Conservation (phyloP, 805 yeast genomes). For the Kurtzmaniella cleridarum region DNA sequence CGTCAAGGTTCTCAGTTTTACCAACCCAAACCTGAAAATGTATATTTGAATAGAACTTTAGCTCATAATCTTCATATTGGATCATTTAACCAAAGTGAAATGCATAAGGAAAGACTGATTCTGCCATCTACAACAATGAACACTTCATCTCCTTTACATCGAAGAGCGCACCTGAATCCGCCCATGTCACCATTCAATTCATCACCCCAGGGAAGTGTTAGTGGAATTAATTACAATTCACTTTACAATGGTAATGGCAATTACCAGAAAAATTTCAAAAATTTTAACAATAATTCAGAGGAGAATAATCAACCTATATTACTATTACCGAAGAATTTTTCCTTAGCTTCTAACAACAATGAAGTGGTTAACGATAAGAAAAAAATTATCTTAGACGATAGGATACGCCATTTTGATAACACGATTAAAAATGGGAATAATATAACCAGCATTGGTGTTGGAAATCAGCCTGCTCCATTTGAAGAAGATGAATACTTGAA, state of each 20-base stretch:
- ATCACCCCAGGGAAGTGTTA: slow-evolving; percentile 6
- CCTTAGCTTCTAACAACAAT: slow-evolving; percentile 15
- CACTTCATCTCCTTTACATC: slow-evolving; percentile 18
- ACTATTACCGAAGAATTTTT: slow-evolving; percentile 44
- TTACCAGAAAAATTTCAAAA: not conserved
- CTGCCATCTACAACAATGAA: slow-evolving; percentile 16
- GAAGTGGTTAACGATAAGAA: slow-evolving; percentile 14
- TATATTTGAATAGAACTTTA: slow-evolving; percentile 8
- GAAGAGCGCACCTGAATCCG: slow-evolving; percentile 32
- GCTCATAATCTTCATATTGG: slow-evolving; percentile 1
- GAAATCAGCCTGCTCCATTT: slow-evolving; percentile 3
- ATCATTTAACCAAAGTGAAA: not conserved
- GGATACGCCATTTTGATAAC: not conserved
- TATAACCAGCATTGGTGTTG: slow-evolving; percentile 15
- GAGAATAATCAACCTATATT: slow-evolving; percentile 41
- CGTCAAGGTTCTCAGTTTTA: slow-evolving; percentile 10
- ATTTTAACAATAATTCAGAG: slow-evolving; percentile 3
- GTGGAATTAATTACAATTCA: not conserved
- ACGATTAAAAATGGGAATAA: slow-evolving; percentile 6
- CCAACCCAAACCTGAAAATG: slow-evolving; percentile 33
- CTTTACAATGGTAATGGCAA: slow-evolving; percentile 3
- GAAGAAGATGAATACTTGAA: not conserved
- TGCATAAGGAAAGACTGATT: slow-evolving; percentile 19
- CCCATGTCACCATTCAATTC: slow-evolving; percentile 14
- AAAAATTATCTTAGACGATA: slow-evolving; percentile 22